Base-by-base conservation (phyloP, 352 stramenopile genomes). In the Phytophthora foliorum region DNA sequence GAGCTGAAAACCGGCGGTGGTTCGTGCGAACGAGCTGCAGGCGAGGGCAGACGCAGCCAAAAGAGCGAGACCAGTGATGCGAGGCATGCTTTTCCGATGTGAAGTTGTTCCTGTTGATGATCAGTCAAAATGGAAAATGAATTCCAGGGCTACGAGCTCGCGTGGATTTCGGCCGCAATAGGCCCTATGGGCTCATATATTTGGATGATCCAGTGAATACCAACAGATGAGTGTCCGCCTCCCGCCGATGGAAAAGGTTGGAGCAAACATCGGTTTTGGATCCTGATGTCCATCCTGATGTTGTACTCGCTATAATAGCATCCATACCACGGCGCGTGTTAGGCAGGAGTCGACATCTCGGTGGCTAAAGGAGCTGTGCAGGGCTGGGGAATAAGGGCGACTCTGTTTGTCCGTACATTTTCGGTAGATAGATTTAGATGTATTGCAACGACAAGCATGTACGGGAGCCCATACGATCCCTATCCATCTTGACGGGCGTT, bases 121-220 rank as follows among this genome's bases (percentile, higher is more conserved):
- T 39, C 63, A 55, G 19, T 21, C 1, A 56, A 74, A 61, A 48
- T 65, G 59, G 46, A 32, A 57, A 57, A 16, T 74, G 63, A 57
- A 31, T 25, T 22, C 21, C 61, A 3, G 17, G 14, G 14, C 25
- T 3, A 4, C 6, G 16, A 19, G n/a, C 17, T 52, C 11, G 34
- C 16, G 34, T 41, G 34, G 34, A 41, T n/a, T 41, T n/a, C n/a
- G n/a, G 34, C 34, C 14, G 38, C 38, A 19, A 44, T 44, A 3
- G 34, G 34, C 6, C 39, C 39, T 45, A 45, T 60, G 24, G 32
- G 13, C 27, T 32, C 48, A 54, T 54, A 22, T 14, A 51, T 39
- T 60, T 42, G 32, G 29, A 72, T 14, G 41, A 10, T 17, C 36
- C 39, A 34, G 29, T 71, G 24, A 67, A 67, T 48, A 48, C 34